Conservation (phyloP, 495 filamentous ascomycete genomes). For the Penicilliopsis zonata region DNA sequence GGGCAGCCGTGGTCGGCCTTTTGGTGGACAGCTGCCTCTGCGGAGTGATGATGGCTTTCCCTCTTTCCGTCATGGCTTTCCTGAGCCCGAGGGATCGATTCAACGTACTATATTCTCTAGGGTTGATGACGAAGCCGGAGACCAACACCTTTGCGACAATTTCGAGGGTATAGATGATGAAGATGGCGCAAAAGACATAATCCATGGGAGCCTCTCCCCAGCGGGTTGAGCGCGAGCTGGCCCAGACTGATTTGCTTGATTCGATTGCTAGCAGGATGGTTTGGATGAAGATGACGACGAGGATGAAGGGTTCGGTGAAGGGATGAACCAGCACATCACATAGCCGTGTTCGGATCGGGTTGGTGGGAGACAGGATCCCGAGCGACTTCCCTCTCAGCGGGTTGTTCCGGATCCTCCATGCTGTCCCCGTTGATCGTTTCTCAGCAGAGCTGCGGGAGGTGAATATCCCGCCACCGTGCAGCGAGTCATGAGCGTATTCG, state of each 20-base stretch:
- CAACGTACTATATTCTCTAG: slow-evolving; percentile 72
- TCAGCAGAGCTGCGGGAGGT: slow-evolving; percentile 14
- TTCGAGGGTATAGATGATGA: slow-evolving; percentile 85
- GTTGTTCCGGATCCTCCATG: slow-evolving; percentile 49
- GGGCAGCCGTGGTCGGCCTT: slow-evolving; percentile 24
- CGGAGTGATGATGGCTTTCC: slow-evolving; percentile 64
- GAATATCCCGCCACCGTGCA: slow-evolving; percentile 22
- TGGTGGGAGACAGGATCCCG: slow-evolving; percentile 70
- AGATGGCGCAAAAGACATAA: slow-evolving; percentile 69
- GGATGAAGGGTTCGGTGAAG: slow-evolving; percentile 74
- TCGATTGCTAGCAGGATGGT: slow-evolving; percentile 78
- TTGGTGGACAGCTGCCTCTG: slow-evolving; percentile 58
- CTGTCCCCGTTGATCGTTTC: slow-evolving; percentile 27
- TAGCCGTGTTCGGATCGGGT: slow-evolving; percentile 56
- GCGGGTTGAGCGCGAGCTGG: slow-evolving; percentile 25
- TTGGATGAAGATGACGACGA: slow-evolving; percentile 80
- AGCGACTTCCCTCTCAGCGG: slow-evolving; percentile 82
- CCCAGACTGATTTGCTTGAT: slow-evolving; percentile 54
- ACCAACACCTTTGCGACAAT: slow-evolving; percentile 72
- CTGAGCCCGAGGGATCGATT: slow-evolving; percentile 58
- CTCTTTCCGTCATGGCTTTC: slow-evolving; percentile 62
- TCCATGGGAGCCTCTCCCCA: slow-evolving; percentile 69
- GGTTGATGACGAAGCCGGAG: slow-evolving; percentile 83
- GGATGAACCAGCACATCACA: slow-evolving; percentile 86
- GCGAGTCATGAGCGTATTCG: slow-evolving; percentile 43